phyloP scores from a whole-genome alignment of 2,329 filamentous ascomycete genomes.

The Fusarium protoensiforme region DNA sequence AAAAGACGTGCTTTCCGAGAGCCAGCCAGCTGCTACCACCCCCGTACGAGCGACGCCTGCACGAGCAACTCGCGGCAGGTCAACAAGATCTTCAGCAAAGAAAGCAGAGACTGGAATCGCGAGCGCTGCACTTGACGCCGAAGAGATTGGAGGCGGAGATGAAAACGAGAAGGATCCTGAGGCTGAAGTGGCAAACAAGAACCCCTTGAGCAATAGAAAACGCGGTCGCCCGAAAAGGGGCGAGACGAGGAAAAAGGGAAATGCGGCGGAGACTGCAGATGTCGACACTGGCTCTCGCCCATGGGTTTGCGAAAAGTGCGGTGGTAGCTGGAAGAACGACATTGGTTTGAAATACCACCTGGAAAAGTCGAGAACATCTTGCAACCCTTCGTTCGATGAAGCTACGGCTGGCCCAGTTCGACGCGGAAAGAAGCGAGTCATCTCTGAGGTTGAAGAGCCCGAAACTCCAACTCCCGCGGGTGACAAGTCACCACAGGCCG shows the following conservation, averaged over 20 bases:
- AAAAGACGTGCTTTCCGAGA: neutral
- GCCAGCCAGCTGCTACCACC: neutral
- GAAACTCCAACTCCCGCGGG: neutral
- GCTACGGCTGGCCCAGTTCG: slow-evolving; percentile 19
- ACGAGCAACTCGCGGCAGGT: slow-evolving; percentile 10
- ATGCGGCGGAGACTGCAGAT: slow-evolving; percentile 10
- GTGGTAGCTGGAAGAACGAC: slow-evolving; percentile 67
- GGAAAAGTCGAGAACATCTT: slow-evolving; percentile 63
- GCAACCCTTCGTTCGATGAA: slow-evolving; percentile 58
- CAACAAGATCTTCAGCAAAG: slow-evolving; percentile 23
- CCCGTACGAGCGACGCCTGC: slow-evolving; percentile 22
- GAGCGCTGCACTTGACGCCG: neutral
- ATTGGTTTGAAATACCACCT: slow-evolving; percentile 69
- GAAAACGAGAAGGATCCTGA: slow-evolving; percentile 1
- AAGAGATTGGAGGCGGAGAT: neutral
- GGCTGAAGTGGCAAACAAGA: neutral
- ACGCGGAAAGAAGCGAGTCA: slow-evolving; percentile 23
- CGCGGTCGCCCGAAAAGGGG: slow-evolving; percentile 35
- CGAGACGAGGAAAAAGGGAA: slow-evolving; percentile 20
- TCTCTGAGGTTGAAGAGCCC: slow-evolving; percentile 15
- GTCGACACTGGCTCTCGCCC: slow-evolving; percentile 39
- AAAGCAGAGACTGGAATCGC: neutral
- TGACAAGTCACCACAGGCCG: slow-evolving; percentile 1
- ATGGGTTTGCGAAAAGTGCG: slow-evolving; percentile 64
- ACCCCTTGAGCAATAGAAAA: slow-evolving; percentile 41